phyloP scores from a whole-genome alignment of 192 early-diverging fungal species.

The Chytriomyces sp. region DNA sequence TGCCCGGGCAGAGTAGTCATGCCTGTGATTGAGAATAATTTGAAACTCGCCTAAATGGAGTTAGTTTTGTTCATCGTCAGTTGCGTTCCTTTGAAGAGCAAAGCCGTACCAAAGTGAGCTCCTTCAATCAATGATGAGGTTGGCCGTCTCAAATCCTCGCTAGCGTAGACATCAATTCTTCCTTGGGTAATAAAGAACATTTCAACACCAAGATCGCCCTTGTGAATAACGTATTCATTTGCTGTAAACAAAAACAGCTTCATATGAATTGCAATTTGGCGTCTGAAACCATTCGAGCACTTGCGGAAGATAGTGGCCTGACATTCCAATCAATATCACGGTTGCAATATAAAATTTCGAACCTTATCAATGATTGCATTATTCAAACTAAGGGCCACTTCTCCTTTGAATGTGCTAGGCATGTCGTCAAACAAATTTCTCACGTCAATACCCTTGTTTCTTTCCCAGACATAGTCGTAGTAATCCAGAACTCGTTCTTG shows the following conservation, averaged over 20 bases:
- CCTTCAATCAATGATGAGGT: constrained; percentile 51
- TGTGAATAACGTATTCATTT: constrained; percentile 54
- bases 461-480: constrained; percentile 58
- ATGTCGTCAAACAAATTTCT: constrained; percentile 49
- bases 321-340: neutral
- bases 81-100: neutral
- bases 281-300: constrained; percentile 48
- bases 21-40: constrained; percentile 48
- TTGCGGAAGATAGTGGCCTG: constrained; percentile 49
- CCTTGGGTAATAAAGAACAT: constrained; percentile 58
- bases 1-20: constrained; percentile 47
- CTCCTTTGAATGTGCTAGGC: constrained; percentile 50
- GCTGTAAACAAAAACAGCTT: constrained; percentile 52
- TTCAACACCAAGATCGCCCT: constrained; percentile 48
- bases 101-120: constrained; percentile 45
- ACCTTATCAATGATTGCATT: constrained; percentile 56
- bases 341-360: neutral
- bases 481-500: constrained; percentile 52
- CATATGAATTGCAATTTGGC: constrained; percentile 53
- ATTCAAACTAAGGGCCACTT: constrained; percentile 54
- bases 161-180: constrained; percentile 48
- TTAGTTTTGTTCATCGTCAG: neutral
- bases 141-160: constrained; percentile 35
- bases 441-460: constrained; percentile 56
- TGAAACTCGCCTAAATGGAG: constrained; percentile 43